These are phyloP conservation scores for Heracleum sosnowskyi DNA, from an alignment of 129 eudicot species.

Conservation along the genomic window DNA sequence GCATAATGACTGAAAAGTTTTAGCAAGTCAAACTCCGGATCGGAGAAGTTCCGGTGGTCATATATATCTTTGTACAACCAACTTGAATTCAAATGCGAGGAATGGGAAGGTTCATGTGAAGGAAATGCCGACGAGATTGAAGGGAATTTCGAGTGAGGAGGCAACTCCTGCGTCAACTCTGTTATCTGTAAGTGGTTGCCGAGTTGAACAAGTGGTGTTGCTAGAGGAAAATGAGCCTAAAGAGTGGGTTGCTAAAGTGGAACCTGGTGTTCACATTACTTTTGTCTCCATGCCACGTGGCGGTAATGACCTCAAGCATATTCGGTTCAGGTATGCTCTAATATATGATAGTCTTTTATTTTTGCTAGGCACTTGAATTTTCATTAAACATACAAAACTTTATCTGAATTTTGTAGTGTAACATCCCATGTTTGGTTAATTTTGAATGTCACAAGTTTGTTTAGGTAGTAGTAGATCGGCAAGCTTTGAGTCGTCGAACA, in stretches of 20 bases:
- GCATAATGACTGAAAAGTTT: not conserved
- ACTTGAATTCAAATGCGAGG: constrained; percentile 56
- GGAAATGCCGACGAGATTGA: constrained; percentile 69
- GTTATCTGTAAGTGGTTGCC: constrained; percentile 60
- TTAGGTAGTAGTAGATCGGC: too few relatives aligned
- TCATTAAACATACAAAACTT: too few relatives aligned
- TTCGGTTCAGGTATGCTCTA: constrained; percentile 68
- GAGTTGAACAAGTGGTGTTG: constrained; percentile 63
- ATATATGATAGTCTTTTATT: too few relatives aligned
- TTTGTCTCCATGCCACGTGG: too few relatives aligned
- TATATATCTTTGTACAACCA: constrained; percentile 60
- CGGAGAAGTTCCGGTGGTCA: constrained; percentile 72
- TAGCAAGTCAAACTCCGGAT: constrained; percentile 34
- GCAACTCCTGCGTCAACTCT: constrained; percentile 44
- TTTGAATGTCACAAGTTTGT: too few relatives aligned
- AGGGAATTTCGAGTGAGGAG: constrained; percentile 60
- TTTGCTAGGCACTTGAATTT: too few relatives aligned
- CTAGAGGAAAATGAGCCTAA: constrained; percentile 65
- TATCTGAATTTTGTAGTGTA: too few relatives aligned
- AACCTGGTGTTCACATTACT: too few relatives aligned
- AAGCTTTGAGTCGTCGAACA: too few relatives aligned
- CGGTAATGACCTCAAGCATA: constrained; percentile 80
- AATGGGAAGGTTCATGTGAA: constrained; percentile 55
- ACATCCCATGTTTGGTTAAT: too few relatives aligned
- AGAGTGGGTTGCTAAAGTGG: too few relatives aligned